phyloP scores from a whole-genome alignment of 352 stramenopile species.

The Phytopythium oedochilum region DNA sequence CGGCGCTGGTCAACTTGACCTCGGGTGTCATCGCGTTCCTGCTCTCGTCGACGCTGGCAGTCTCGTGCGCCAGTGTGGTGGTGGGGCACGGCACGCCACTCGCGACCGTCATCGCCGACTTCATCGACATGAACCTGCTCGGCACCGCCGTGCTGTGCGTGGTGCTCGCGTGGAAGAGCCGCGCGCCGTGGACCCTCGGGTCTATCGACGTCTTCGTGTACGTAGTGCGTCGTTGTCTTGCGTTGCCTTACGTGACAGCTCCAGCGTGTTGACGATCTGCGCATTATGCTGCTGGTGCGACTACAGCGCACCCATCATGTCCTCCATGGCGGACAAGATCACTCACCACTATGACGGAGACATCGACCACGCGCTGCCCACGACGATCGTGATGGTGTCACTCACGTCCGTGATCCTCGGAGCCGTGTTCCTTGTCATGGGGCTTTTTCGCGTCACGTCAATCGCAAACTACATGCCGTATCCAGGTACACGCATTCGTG shows the following conservation, averaged over 20 bases:
- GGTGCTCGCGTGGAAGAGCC: conserved; percentile 69
- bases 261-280: background rate
- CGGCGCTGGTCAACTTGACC: conserved; percentile 59
- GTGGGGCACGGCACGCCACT: conserved; percentile 66
- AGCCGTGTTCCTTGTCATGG: conserved; percentile 62
- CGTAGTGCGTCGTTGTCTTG: conserved; percentile 1
- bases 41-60: conserved; percentile 68
- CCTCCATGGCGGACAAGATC: conserved; percentile 68
- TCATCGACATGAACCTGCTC: conserved; percentile 84
- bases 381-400: conserved; percentile 67
- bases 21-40: conserved; percentile 77
- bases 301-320: conserved; percentile 60
- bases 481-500: too few species aligned
- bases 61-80: conserved; percentile 75
- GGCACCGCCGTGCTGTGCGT: conserved; percentile 66
- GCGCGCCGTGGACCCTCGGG: conserved; percentile 67
- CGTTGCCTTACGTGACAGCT: background rate
- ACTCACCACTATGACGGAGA: conserved; percentile 50
- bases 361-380: conserved; percentile 58
- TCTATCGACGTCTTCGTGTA: conserved; percentile 81
- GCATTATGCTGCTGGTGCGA: background rate
- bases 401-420: conserved; percentile 64
- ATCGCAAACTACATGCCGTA: conserved; percentile 86
- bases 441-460: conserved; percentile 60
- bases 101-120: conserved; percentile 54